Base-by-base conservation (phyloP, 2,329 filamentous ascomycete genomes). In the Ceratocystis harringtonii region DNA sequence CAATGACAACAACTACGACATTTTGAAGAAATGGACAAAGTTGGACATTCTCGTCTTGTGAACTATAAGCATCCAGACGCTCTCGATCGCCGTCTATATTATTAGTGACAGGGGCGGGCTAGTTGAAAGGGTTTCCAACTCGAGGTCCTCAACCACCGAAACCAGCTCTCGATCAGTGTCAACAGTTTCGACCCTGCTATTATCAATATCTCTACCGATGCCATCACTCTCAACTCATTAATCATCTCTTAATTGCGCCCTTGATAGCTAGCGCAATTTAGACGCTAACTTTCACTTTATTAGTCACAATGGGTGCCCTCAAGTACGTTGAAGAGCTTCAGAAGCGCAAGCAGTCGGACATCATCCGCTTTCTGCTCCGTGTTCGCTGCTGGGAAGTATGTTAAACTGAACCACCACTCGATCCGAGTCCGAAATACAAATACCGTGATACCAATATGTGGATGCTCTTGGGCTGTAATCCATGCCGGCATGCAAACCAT, bases 261-360 rank as follows among this genome's bases (percentile, higher is more conserved):
- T 32, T 52, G 10, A 57, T n/a, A 36, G 36, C 41, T 19, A 50
- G 19, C 7, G 22, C 4, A 25, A 32, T 36, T 30, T n/a, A 22
- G 30, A 7, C 10, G 22, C 43, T 61, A 62, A 66, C 61, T 22
- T 44, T 12, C 30, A 15, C 22, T 15, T 45, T 41, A 5, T 52
- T 48, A 83, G 81, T 76, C 78, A 84, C 92, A 86, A 96, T 96
- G 94, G 94, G 94, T 89, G 92, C 92, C 84, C 90, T 96, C 81
- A 99, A 99, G 84, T 99, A 96, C 85, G 90, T 99, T 83, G 95
- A 99, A 87, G 94, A 99, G 87, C 89, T 99, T 84, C 91, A 96
- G 81, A 97, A 99, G 91, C 96, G 96, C 90, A 99, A 99, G 91
- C 94, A 99, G 88, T 96, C 90, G 80, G 94, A 99, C 86, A 89